Percentiles rank a stretch among this genome's conserved stretches.
These are phyloP conservation scores for Erigeron canadensis DNA, from an alignment of 129 eudicot species.

Conservation along the genomic window DNA sequence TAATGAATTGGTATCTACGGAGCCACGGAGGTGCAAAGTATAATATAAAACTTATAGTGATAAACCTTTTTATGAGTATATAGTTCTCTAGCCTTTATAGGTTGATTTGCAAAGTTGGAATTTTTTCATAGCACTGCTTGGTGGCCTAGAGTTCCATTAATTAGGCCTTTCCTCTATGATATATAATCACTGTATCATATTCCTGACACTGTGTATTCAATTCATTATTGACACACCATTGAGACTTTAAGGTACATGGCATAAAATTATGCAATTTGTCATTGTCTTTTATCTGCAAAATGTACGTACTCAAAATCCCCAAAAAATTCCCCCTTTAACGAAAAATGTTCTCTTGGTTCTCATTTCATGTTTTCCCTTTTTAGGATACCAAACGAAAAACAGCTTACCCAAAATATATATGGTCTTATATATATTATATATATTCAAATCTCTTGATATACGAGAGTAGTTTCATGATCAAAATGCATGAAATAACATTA, in stretches of 20 bases:
- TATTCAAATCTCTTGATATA: not conserved
- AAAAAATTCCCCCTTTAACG: not conserved
- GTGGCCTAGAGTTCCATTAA: conserved; percentile 28
- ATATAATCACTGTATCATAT: conserved; percentile 24
- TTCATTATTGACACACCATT: conserved; percentile 29
- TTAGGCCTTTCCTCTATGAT: conserved; percentile 21
- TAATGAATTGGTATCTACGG: conserved; percentile 17
- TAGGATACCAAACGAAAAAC: conserved; percentile 16
- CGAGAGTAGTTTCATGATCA: not conserved
- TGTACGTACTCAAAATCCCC: not conserved
- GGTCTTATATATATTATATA: no score
- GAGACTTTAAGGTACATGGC: conserved; percentile 26
- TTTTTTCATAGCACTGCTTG: conserved; percentile 23
- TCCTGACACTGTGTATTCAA: conserved; percentile 23
- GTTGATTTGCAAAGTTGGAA: conserved; percentile 25
- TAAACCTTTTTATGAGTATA: conserved; percentile 14
- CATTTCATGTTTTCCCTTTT: not conserved
- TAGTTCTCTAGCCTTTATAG: conserved; percentile 35
- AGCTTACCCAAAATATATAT: not conserved
- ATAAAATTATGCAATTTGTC: conserved; percentile 22
- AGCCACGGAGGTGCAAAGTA: conserved; percentile 18
- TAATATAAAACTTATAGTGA: conserved; percentile 12
- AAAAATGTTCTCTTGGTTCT: conserved; percentile 27
- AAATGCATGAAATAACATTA: not conserved
- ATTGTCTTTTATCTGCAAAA: conserved; percentile 27